Evolutionary conservation across 805 yeast genomes (phyloP).

Genomic region (Cyberlindnera xishuangbannaensis): DNA sequence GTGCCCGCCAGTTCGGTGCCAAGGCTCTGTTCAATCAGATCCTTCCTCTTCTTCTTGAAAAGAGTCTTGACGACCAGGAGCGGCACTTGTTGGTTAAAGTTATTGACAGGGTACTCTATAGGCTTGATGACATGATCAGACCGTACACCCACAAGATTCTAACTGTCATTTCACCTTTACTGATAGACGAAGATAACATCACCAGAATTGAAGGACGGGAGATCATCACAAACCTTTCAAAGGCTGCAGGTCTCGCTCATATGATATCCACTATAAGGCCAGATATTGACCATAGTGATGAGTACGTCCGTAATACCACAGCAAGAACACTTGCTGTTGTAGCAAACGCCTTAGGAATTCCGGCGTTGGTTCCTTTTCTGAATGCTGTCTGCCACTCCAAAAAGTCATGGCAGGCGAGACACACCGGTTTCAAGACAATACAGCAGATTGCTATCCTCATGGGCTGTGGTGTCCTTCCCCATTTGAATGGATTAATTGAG

Average conservation of each 20-base stretch:
- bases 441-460: constrained; percentile 67
- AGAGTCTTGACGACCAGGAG: constrained; percentile 71
- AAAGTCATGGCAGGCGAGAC: constrained; percentile 76
- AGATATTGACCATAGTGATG: constrained; percentile 79
- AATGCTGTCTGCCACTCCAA: constrained; percentile 73
- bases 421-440: constrained; percentile 71
- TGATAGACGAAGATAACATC: constrained; percentile 73
- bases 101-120: constrained; percentile 60
- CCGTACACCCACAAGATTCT: constrained; percentile 73
- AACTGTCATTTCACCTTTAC: constrained; percentile 68
- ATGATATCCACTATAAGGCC: constrained; percentile 78
- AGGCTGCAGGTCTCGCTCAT: constrained; percentile 75
- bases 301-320: constrained; percentile 68
- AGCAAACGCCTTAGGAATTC: constrained; percentile 73
- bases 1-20: constrained; percentile 64
- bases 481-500: constrained; percentile 56
- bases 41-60: constrained; percentile 73
- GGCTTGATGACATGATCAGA: constrained; percentile 55
- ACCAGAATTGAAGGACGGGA: constrained; percentile 77
- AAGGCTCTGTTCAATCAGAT: constrained; percentile 59
- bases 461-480: constrained; percentile 74
- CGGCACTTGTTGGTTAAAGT: constrained; percentile 77
- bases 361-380: constrained; percentile 68
- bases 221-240: constrained; percentile 65
- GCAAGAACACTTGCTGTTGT: constrained; percentile 81